Base-by-base conservation (phyloP, 306 rosid species). In the Morella rubra region DNA sequence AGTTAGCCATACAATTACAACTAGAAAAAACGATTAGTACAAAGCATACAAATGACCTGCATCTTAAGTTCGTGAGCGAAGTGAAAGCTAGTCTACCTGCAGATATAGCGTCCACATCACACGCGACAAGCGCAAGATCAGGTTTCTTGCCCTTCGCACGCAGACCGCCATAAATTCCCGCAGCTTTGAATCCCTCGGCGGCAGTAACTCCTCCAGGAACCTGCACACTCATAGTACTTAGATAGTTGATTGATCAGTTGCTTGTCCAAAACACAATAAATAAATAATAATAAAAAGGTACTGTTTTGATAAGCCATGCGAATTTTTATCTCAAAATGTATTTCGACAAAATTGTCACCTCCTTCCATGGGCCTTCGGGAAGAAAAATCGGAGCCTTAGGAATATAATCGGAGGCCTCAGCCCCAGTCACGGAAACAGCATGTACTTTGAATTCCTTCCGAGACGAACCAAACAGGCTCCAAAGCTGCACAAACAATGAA, bases 331-430 rank as follows among this genome's bases (percentile, higher is more conserved):
- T 8, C 6, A 32, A 15, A 13, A 27, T 7, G 20, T 10, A 53
- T 16, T 8, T 2, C n/a, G 70, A 5, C 37, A 70, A 45, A 69
- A 60, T 66, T 77, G 37, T 44, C 27, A 94, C 98, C 96, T 90
- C 91, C 47, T 88, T 89, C 98, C 98, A 92, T 18, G 98, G 98
- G 1, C 98, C 97, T 80, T 92, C 83, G 0, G 98, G 97, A 5
- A 95, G 91, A 47, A 82, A 81, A 82, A 95, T 92, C 41, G 97
- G 97, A 84, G 98, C 97, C 45, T 90, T 85, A 0, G 93, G 97
- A 45, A 94, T 76, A 81, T 18, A 80, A 86, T 22, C 52, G 61
- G 89, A 70, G 18, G 83, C 84, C 0, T 76, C 86, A 83, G 6
- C 74, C 32, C 65, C 61, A 1, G 74, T 5, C 55, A 80, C 46